These are phyloP conservation scores for Vitis hybrid DNA, from an alignment of 177 flowering plant species.

Conservation along the genomic window DNA sequence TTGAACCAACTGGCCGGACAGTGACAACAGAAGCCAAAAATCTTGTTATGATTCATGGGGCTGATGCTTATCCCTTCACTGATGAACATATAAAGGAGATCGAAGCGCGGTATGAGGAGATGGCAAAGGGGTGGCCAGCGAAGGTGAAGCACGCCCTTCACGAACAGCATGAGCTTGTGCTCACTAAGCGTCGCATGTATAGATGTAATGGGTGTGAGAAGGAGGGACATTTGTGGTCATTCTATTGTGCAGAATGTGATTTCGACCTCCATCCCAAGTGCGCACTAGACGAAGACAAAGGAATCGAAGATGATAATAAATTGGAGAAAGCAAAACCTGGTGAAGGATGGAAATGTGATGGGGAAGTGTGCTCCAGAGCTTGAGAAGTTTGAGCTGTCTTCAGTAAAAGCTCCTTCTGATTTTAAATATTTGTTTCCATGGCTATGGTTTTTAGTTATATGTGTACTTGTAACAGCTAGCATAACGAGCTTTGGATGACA, in stretches of 20 bases:
- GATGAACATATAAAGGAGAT: conserved; percentile 46
- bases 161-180: conserved; percentile 54
- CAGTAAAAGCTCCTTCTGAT: not conserved
- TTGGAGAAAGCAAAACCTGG: conserved; percentile 7
- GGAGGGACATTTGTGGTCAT: conserved; percentile 49
- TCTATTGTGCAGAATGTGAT: conserved; percentile 48
- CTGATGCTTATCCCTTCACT: conserved; percentile 76
- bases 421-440: too few relatives aligned
- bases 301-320: conserved; percentile 2
- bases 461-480: too few relatives aligned
- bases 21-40: conserved; percentile 54
- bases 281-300: conserved; percentile 37
- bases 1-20: conserved; percentile 57
- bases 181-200: conserved; percentile 24
- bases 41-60: conserved; percentile 45
- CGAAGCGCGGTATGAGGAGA: conserved; percentile 37
- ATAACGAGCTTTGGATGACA: too few relatives aligned
- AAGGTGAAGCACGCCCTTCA: conserved; percentile 43
- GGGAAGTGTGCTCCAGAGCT: conserved; percentile 46
- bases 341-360: conserved; percentile 56
- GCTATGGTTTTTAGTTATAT: too few relatives aligned
- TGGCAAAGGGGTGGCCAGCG: conserved; percentile 74
- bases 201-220: conserved; percentile 45
- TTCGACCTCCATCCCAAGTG: conserved; percentile 65
- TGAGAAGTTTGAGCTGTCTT: conserved; percentile 7